Evolutionary conservation across 2,329 filamentous ascomycete genomes (phyloP).

Genomic region (Tolypocladium amazonense): DNA sequence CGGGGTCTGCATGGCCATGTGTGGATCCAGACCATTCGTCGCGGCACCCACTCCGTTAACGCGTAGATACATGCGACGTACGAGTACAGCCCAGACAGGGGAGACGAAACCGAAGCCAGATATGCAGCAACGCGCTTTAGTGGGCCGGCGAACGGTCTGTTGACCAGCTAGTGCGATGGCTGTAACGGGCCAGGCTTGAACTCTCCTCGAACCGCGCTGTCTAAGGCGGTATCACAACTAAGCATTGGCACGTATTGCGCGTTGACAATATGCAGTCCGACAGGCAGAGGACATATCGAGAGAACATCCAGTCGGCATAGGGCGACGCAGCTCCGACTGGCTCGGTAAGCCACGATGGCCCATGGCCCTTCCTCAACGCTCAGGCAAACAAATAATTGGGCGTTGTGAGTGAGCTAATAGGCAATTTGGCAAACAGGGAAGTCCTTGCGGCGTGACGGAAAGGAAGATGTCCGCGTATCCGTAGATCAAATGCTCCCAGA

Average conservation of each 20-base stretch:
- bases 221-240: conserved; percentile 2
- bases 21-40: not conserved
- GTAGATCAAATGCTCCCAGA: not conserved
- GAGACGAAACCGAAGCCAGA: not conserved
- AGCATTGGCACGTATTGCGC: conserved; percentile 1
- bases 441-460: conserved; percentile 1
- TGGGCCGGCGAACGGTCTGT: not conserved
- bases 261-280: not conserved
- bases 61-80: not conserved
- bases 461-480: not conserved
- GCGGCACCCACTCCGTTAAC: not conserved
- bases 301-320: not conserved
- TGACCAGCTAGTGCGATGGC: not conserved
- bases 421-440: not conserved
- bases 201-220: conserved; percentile 1
- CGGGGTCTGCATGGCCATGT: not conserved
- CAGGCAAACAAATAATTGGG: not conserved
- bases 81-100: not conserved
- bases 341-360: not conserved
- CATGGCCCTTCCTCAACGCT: not conserved
- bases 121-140: not conserved
- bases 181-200: conserved; percentile 2
- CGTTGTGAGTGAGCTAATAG: not conserved
- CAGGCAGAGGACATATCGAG: not conserved
- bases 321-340: conserved; percentile 3